Evolutionary conservation across 2,329 filamentous ascomycete genomes (phyloP), one percentile per base, ranked within the genome.

Genomic region (Hysterium pulicare): DNA sequence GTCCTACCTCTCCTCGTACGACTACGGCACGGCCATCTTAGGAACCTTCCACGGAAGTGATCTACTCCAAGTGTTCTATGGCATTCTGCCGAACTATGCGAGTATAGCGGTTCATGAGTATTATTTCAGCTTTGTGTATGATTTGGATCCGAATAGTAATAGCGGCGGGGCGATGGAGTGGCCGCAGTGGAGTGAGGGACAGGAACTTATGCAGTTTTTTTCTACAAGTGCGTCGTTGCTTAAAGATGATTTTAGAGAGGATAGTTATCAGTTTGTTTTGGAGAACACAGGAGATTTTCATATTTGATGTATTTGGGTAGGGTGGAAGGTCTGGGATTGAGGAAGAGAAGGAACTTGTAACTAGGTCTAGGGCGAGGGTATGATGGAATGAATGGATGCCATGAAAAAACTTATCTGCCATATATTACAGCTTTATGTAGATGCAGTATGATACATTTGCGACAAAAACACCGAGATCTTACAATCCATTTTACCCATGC

Each of bases 1-100:
- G 86, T 87, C 83, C 0, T 93, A 90, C 66, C 75, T 93, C 1
- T 69, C 83, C 0, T 83, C 81, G 0, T 90, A 90, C 67, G 66
- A 84, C 69, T 81, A 83, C 58, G 83, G 83, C 8, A 84, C 81
- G 0, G 83, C 87, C 0, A 66, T 90, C 36, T 64, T 91, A 0
- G 87, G 88, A 15, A 90, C 86, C 0, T 86, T 88, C 66, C 88
- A 93, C 61, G 83, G 67, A 11, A 80, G 76, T 1, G 87, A 90
- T 51, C 53, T 90, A 1, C 51, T 87, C 3, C 79, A 86, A 58
- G 76, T 86, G 0, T 88, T 88, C 49, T 82, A 78, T 44, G 83
- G 83, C 1, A 63, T 84, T 10, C 57, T 77, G 37, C 76, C 80
- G 10, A 81, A 86, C 58, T 78, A 83, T 44, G 82, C 83, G 2